phyloP scores from a whole-genome alignment of 2,329 filamentous ascomycete genomes.

The Colletotrichum kahawae region DNA sequence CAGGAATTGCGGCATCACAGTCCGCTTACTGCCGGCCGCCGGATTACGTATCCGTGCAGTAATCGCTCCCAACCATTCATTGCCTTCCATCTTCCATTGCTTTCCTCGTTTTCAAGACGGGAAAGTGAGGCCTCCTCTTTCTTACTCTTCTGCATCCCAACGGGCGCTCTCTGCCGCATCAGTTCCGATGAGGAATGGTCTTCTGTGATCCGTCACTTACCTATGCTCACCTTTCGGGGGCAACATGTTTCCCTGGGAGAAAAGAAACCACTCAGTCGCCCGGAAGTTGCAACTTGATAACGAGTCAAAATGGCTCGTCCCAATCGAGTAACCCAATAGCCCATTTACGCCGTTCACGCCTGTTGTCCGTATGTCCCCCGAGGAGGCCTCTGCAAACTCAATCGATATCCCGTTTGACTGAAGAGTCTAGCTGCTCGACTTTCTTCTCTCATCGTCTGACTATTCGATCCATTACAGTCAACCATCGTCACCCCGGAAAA shows the following conservation, averaged over 20 bases:
- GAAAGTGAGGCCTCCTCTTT: neutral
- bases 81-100: neutral
- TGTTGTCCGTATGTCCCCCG: neutral
- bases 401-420: neutral
- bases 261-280: neutral
- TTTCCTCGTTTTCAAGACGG: neutral
- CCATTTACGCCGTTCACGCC: neutral
- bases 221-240: neutral
- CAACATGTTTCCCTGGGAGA: neutral
- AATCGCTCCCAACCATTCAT: neutral
- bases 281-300: neutral
- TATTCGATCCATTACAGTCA: neutral
- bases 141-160: neutral
- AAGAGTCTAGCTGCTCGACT: neutral
- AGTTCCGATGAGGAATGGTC: neutral
- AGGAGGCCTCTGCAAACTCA: neutral
- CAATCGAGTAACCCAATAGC: neutral
- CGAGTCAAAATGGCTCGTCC: neutral
- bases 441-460: no score
- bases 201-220: neutral
- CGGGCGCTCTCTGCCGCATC: neutral
- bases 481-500: neutral
- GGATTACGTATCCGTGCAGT: neutral
- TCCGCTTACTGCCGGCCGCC: neutral
- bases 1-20: slow-evolving; percentile 6